Evolutionary conservation across 2,329 filamentous ascomycete species (phyloP).

Genomic region (Alternaria angustiovoidea): DNA sequence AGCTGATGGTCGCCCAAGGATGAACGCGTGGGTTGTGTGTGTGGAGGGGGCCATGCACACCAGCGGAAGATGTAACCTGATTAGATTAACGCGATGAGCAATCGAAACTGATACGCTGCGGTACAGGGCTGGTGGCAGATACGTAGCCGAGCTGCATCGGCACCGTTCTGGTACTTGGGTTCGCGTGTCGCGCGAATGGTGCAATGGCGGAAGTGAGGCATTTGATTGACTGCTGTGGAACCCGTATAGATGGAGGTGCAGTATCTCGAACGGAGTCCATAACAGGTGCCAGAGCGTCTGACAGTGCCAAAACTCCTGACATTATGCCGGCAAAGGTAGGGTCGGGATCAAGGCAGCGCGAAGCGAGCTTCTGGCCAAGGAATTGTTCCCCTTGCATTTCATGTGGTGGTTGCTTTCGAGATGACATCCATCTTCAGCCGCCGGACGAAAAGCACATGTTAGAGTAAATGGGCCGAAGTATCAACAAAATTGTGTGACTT

Average conservation of each 20-base stretch:
- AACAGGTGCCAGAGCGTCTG: not conserved
- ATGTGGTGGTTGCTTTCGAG: slow-evolving; percentile 10
- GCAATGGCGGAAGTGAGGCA: slow-evolving; percentile 30
- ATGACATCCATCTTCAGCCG: slow-evolving; percentile 19
- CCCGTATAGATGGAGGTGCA: slow-evolving; percentile 3
- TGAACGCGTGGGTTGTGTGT: slow-evolving; percentile 13
- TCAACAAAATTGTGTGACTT: slow-evolving; percentile 22
- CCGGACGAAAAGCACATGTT: slow-evolving; percentile 16
- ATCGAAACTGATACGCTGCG: slow-evolving; percentile 32
- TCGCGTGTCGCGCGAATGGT: slow-evolving; percentile 29
- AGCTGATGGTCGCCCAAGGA: not conserved
- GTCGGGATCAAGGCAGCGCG: not conserved
- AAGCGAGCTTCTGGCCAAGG: not conserved
- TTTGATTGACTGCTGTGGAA: slow-evolving; percentile 16
- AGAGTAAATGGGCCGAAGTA: slow-evolving; percentile 23
- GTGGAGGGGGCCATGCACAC: slow-evolving; percentile 29
- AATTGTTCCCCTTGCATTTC: slow-evolving; percentile 3
- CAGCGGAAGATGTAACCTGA: slow-evolving; percentile 43
- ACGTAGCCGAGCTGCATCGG: slow-evolving; percentile 33
- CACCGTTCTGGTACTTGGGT: slow-evolving; percentile 35
- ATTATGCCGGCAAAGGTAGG: not conserved
- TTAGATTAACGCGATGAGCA: slow-evolving; percentile 40
- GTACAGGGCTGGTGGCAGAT: slow-evolving; percentile 28
- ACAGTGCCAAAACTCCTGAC: not conserved
- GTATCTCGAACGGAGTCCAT: not conserved